Conservation (phyloP, 2,329 filamentous ascomycete species). For the Epicoccum sorghinum region DNA sequence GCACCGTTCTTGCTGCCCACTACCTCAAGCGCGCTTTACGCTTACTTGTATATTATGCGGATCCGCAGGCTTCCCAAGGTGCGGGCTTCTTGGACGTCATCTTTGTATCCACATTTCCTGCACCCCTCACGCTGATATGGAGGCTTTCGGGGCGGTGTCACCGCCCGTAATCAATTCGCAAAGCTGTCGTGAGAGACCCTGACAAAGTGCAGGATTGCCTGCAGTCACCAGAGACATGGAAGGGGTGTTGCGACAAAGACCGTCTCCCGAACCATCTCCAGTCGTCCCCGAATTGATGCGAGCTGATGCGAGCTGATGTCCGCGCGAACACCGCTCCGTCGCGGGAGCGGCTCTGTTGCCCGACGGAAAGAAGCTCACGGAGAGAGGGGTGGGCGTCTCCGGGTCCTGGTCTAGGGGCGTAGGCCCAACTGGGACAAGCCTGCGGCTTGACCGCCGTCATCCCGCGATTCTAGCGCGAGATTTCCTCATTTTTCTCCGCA, state of each 20-base stretch:
- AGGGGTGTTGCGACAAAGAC: neutral
- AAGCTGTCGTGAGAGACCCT: neutral
- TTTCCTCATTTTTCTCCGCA: constrained; percentile 30
- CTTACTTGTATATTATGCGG: neutral
- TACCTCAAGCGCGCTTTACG: neutral
- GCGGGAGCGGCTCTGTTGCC: constrained; percentile 21
- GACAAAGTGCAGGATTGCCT: neutral
- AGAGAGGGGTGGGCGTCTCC: constrained; percentile 1
- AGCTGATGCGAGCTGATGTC: constrained; percentile 21
- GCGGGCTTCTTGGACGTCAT: neutral
- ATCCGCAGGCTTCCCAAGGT: neutral
- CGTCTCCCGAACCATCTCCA: constrained; percentile 27
- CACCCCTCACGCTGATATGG: constrained; percentile 5
- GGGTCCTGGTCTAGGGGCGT: constrained; percentile 14
- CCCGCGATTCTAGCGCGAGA: constrained; percentile 18
- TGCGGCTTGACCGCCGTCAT: constrained; percentile 24
- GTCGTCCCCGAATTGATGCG: neutral
- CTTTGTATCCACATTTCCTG: constrained; percentile 7
- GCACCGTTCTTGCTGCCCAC: neutral
- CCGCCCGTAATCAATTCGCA: neutral
- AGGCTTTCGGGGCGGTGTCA: neutral
- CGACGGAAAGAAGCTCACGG: constrained; percentile 22
- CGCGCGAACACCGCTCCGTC: constrained; percentile 25
- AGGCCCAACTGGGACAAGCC: constrained; percentile 12
- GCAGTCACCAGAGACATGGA: neutral